phyloP scores from a whole-genome alignment of 129 eudicot species.

The Glebionis coronaria region DNA sequence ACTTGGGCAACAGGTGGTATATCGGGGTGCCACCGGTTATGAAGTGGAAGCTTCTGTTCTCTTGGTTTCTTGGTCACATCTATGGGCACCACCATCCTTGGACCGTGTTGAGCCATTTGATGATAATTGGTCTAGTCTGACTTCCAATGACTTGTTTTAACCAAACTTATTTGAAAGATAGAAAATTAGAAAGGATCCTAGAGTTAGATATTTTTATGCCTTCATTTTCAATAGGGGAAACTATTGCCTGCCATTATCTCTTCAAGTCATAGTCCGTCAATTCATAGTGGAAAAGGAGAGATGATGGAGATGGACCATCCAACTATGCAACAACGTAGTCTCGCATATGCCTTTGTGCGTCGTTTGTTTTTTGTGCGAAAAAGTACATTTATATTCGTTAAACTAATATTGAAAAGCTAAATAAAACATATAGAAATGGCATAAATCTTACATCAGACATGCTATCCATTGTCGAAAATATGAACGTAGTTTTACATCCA shows the following conservation, averaged over 20 bases:
- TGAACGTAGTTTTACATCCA: not conserved
- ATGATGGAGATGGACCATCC: slow-evolving; percentile 41
- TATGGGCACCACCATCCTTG: slow-evolving; percentile 58
- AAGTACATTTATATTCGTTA: not conserved
- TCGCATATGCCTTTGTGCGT: not conserved
- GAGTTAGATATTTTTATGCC: slow-evolving; percentile 19
- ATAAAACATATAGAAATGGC: not conserved
- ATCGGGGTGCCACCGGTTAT: slow-evolving; percentile 92
- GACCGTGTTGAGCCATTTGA: slow-evolving; percentile 46
- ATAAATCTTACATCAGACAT: not conserved
- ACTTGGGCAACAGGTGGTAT: slow-evolving; percentile 78
- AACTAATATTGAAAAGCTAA: not conserved
- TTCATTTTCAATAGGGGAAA: slow-evolving; percentile 29
- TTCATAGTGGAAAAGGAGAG: slow-evolving; percentile 6
- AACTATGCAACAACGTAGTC: not conserved
- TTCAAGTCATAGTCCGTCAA: not conserved
- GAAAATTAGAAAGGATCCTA: slow-evolving; percentile 10
- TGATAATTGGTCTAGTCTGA: slow-evolving; percentile 14
- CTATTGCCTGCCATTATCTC: slow-evolving; percentile 23
- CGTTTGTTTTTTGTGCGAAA: not conserved
- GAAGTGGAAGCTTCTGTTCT: slow-evolving; percentile 72
- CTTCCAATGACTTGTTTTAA: not conserved
- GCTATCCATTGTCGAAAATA: not conserved
- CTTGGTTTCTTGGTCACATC: slow-evolving; percentile 72
- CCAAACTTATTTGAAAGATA: not conserved